Evolutionary conservation across 2,329 filamentous ascomycete genomes (phyloP).

Genomic region (Aspergillus chevalieri): DNA sequence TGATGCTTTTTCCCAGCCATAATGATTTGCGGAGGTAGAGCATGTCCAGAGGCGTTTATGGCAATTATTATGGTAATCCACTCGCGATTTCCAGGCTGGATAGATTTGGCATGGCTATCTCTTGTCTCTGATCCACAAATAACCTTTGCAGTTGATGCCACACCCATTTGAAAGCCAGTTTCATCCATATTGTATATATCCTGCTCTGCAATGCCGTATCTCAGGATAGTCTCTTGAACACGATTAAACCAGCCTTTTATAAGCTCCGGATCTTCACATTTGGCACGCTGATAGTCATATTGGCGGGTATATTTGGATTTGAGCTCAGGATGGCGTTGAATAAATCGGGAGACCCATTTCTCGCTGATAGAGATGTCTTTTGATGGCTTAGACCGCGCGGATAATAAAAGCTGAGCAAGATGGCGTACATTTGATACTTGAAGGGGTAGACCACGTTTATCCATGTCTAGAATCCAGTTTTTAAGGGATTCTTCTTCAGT

Average conservation of each 20-base stretch:
- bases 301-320: slow-evolving; percentile 2
- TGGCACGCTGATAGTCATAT: slow-evolving; percentile 6
- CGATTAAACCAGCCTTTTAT: slow-evolving; percentile 3
- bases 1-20: background rate
- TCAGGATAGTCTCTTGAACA: slow-evolving; percentile 2
- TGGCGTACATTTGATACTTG: background rate
- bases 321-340: slow-evolving; percentile 2
- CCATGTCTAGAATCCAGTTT: background rate
- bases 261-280: background rate
- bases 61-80: background rate
- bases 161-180: too few relatives aligned
- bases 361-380: too few relatives aligned
- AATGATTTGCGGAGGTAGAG: slow-evolving; percentile 2
- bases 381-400: too few relatives aligned
- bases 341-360: too few relatives aligned
- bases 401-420: too few relatives aligned
- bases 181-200: slow-evolving; percentile 6
- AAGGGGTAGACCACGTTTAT: background rate
- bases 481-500: too few relatives aligned
- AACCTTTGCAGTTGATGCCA: too few relatives aligned
- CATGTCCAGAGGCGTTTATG: background rate
- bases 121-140: too few relatives aligned
- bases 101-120: too few relatives aligned
- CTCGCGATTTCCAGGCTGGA: background rate
- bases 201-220: slow-evolving; percentile 8